Base-by-base conservation (phyloP, 495 filamentous ascomycete genomes). In the Annulohypoxylon stygium region DNA sequence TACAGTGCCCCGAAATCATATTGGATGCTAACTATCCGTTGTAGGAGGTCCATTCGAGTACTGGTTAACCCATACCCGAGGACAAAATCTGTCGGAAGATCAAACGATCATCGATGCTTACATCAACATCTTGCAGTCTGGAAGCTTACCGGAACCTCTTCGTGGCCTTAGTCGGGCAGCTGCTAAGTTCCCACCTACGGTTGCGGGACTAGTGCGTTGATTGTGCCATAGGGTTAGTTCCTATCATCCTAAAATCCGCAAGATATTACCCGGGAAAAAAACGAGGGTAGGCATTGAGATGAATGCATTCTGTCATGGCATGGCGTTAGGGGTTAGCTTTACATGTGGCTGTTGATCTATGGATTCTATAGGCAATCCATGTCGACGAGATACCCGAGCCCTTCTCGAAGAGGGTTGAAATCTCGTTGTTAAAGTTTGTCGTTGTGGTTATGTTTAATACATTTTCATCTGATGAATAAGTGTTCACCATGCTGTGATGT, bases 41-140 rank as follows among this genome's bases (percentile, higher is more conserved):
- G 20, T 9, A 83, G 81, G 80, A 0, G 83, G 83, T 0, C 83
- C 83, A 0, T 83, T 85, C 39, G 81, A 84, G 72, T 85, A 85
- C 61, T 85, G 83, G 83, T 70, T 85, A 2, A 76, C 79, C 1
- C 72, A 75, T 4, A 83, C 83, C 0, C 75, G 78, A 11, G 61
- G 55, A 0, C 80, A 82, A 58, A 80, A 81, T 12, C 64, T 84
- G 8, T 18, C 43, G 0, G 43, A 47, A 6, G 75, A 77, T 11
- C 69, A 60, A 4, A 57, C 55, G 14, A 16, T 78, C 18, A 78
- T 85, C 14, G 77, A 82, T n/a, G 74, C 82, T 30, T 70, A 76
- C 33, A 70, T 85, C 43, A 65, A 41, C 7, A 67, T 30, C 18
- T 67, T 85, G 3, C 69, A 75, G 20, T 61, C 66, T 0, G 83